Evolutionary conservation across 768 basidiomycete genomes (phyloP), one percentile per base, ranked within the genome.

Genomic region (Clathrus columnatus): DNA sequence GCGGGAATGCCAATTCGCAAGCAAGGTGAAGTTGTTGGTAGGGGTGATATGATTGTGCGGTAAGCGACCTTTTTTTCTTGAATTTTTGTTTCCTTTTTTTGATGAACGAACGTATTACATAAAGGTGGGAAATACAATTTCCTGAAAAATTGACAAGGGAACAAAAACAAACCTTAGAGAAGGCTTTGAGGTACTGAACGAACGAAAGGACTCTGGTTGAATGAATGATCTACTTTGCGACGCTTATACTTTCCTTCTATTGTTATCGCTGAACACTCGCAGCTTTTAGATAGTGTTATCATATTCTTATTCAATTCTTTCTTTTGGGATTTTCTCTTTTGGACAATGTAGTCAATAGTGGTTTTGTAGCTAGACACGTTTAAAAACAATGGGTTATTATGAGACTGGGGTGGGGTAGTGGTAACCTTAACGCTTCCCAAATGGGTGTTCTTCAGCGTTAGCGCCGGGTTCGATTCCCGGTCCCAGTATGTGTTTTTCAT

Each of bases 1-100:
- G 81, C 78, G 51, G 85, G 85, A n/a, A 87, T 87, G 85, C 83
- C 83, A 41, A 70, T 82, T 45, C 69, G 78, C 54, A 72, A 77
- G n/a, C 69, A 75, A 27, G 75, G 79, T 8, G 69, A 72, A 61
- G 69, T 78, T 8, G 65, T 78, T 51, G 81, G 81, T 30, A 74
- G 78, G 61, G 83, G 84, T 17, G 81, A 83, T 62, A 69, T 87
- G 62, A 69, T 85, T 57, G 71, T 87, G 54, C 78, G 76, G 84
- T 85, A 63, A 59, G 78, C 71, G 10, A 18, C 24, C 4, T 4
- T 28, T 5, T 42, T 24, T 36, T 17, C 14, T 17, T 17, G 17
- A 5, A 46, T 27, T 6, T 10, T 16, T 21, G 10, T 3, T 54
- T 48, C 43, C 8, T 48, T 53, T 23, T 7, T 0, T 23, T 51